phyloP scores from a whole-genome alignment of 768 basidiomycete genomes.

The Boletus eberwhitei region DNA sequence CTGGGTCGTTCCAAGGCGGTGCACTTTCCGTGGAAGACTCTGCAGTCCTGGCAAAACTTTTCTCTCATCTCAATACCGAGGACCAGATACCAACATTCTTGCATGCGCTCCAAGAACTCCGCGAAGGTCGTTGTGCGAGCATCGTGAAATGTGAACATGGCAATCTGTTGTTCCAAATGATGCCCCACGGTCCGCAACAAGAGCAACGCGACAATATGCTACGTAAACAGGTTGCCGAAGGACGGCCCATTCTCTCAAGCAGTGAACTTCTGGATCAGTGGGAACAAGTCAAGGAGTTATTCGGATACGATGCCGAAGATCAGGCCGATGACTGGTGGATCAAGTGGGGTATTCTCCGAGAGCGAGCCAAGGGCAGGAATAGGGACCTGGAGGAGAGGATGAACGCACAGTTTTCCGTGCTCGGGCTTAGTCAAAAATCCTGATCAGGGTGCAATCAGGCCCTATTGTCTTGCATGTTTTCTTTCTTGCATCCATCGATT shows the following conservation, averaged over 20 bases:
- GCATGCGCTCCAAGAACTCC: slow-evolving; percentile 55
- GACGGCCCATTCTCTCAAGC: slow-evolving; percentile 41
- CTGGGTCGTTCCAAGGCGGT: slow-evolving; percentile 50
- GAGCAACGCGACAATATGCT: slow-evolving; percentile 44
- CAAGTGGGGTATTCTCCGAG: slow-evolving; percentile 48
- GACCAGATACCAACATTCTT: slow-evolving; percentile 51
- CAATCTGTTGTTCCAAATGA: slow-evolving; percentile 44
- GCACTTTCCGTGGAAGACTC: slow-evolving; percentile 61
- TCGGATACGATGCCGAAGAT: slow-evolving; percentile 51
- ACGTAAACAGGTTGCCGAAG: slow-evolving; percentile 40
- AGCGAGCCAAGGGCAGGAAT: slow-evolving; percentile 32
- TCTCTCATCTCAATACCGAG: slow-evolving; percentile 45
- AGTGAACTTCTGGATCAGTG: slow-evolving; percentile 34
- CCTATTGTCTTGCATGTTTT: background rate
- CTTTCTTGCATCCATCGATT: background rate
- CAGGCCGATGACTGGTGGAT: slow-evolving; percentile 65
- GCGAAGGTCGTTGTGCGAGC: slow-evolving; percentile 48
- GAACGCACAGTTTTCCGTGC: background rate
- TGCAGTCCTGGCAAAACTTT: slow-evolving; percentile 55
- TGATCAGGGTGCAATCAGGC: slow-evolving; percentile 1
- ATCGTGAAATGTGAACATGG: slow-evolving; percentile 44
- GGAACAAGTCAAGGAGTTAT: slow-evolving; percentile 50
- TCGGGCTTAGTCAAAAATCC: background rate
- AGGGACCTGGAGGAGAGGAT: slow-evolving; percentile 18
- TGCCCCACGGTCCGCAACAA: slow-evolving; percentile 43